A percentile compares a stretch with the other conserved stretches of the same genome.
Evolutionary conservation across 192 early-diverging fungal genomes (phyloP).

Genomic region (Rhizophagus prolifer): DNA sequence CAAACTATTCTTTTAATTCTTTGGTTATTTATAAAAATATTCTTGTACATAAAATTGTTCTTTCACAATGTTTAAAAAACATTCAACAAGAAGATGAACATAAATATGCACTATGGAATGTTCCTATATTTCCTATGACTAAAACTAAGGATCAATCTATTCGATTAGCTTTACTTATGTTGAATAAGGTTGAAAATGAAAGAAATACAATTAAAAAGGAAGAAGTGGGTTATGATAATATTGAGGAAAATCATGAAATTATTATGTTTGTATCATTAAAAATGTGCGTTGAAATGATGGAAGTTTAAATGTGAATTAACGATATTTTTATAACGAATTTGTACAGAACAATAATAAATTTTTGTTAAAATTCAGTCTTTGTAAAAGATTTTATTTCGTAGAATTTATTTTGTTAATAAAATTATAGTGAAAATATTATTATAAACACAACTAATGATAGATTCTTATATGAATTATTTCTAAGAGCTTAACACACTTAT

Average conservation of each 20-base stretch:
- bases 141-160: constrained; percentile 4
- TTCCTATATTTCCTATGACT: constrained; percentile 10
- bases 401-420: too few relatives aligned
- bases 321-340: too few relatives aligned
- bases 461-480: too few relatives aligned
- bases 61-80: not conserved
- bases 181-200: not conserved
- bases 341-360: too few relatives aligned
- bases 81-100: not conserved
- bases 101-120: constrained; percentile 2
- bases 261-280: constrained; percentile 5
- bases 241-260: not conserved
- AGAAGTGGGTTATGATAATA: not conserved
- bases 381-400: too few relatives aligned
- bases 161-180: not conserved
- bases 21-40: constrained; percentile 3
- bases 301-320: not conserved
- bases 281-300: constrained; percentile 1
- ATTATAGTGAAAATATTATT: too few relatives aligned
- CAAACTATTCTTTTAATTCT: not conserved
- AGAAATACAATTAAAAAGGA: not conserved
- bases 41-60: not conserved
- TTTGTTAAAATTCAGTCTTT: too few relatives aligned
- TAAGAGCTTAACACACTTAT: too few relatives aligned
- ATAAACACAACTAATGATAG: too few relatives aligned